Percentiles rank a stretch among this genome's conserved stretches.
Conservation (phyloP, 768 basidiomycete species). For the Pilatotrama ljubarskyi region DNA sequence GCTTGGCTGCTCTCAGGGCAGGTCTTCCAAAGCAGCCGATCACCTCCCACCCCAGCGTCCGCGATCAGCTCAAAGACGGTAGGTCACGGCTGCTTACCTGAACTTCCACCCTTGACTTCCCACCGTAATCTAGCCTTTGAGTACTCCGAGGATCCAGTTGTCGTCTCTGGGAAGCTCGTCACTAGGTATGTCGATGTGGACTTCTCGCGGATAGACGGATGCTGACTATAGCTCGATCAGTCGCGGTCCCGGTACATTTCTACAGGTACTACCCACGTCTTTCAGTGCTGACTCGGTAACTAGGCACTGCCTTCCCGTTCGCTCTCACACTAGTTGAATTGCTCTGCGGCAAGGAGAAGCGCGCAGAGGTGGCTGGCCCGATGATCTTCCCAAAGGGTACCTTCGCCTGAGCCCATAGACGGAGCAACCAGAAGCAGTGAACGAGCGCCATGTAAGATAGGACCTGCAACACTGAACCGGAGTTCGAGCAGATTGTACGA, state of each 20-base stretch:
- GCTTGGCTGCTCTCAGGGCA: slow-evolving; percentile 64
- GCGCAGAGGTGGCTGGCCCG: slow-evolving; percentile 59
- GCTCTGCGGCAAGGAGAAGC: slow-evolving; percentile 62
- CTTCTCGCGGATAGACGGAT: background rate
- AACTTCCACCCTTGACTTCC: too few relatives aligned
- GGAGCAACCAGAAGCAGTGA: background rate
- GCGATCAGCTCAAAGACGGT: slow-evolving; percentile 57
- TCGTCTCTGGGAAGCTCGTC: slow-evolving; percentile 68
- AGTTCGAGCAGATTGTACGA: too few relatives aligned
- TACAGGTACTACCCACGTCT: background rate
- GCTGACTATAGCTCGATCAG: slow-evolving; percentile 36
- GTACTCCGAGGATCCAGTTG: slow-evolving; percentile 73
- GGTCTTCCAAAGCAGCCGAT: slow-evolving; percentile 60
- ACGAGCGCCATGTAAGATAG: too few relatives aligned
- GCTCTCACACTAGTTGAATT: slow-evolving; percentile 74
- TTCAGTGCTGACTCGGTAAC: background rate
- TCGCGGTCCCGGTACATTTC: slow-evolving; percentile 65
- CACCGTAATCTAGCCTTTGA: slow-evolving; percentile 53
- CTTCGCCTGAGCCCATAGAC: slow-evolving; percentile 23
- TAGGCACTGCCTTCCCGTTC: slow-evolving; percentile 77
- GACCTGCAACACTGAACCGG: too few relatives aligned
- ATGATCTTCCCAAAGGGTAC: slow-evolving; percentile 71
- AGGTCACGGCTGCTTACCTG: slow-evolving; percentile 9
- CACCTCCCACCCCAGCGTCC: slow-evolving; percentile 80
- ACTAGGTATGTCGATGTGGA: slow-evolving; percentile 70